A percentile compares a stretch with the other conserved stretches of the same genome.
phyloP scores from a whole-genome alignment of 2,329 filamentous ascomycete species.

The Cercospora brassicicola region DNA sequence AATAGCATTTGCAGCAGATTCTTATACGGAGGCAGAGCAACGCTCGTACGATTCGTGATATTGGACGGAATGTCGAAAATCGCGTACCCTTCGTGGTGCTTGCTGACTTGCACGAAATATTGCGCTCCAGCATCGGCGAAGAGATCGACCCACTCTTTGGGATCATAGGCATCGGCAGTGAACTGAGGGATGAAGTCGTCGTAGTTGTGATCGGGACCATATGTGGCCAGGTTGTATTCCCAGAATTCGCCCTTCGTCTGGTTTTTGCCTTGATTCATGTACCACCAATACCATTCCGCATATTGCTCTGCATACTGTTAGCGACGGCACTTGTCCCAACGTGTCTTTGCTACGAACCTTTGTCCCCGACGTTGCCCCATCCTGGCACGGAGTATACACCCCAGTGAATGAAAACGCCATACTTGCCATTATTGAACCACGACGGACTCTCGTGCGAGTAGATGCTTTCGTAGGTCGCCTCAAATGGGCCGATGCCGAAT shows the following conservation, averaged over 20 bases:
- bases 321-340: background rate
- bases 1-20: conserved; percentile 48
- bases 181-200: conserved; percentile 59
- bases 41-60: conserved; percentile 45
- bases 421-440: conserved; percentile 59
- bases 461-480: conserved; percentile 12
- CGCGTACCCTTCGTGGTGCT: conserved; percentile 52
- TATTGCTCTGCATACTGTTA: conserved; percentile 26
- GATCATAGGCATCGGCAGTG: conserved; percentile 52
- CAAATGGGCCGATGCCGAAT: conserved; percentile 38
- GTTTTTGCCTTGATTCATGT: conserved; percentile 45
- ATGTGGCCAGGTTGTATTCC: conserved; percentile 54
- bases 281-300: conserved; percentile 51
- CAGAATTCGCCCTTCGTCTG: conserved; percentile 48
- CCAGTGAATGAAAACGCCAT: conserved; percentile 62
- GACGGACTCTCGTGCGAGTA: conserved; percentile 50
- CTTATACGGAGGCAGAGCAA: conserved; percentile 44
- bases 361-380: conserved; percentile 51
- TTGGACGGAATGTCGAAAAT: conserved; percentile 47
- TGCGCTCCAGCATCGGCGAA: conserved; percentile 55
- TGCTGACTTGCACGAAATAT: conserved; percentile 49
- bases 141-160: conserved; percentile 57
- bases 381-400: conserved; percentile 58
- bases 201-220: conserved; percentile 54
- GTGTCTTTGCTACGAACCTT: conserved; percentile 34